Conservation (phyloP, 257 asterid species). For the Knoxia roxburghii region DNA sequence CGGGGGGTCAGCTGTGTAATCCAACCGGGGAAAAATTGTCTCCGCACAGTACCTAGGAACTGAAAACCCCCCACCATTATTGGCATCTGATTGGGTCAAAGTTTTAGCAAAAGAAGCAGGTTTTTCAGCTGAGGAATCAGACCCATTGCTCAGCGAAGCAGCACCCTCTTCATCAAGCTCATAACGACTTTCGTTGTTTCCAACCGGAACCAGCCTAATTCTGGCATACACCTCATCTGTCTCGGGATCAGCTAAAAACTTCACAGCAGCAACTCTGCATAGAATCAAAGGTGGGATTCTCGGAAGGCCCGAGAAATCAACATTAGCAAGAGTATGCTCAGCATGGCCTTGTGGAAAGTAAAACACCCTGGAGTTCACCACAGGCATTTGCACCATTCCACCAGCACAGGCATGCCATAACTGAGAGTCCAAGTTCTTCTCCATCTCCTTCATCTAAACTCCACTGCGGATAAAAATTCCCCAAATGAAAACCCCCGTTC, state of each 20-base stretch:
- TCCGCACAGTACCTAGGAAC: conserved; percentile 64
- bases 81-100: conserved; percentile 59
- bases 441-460: conserved; percentile 32
- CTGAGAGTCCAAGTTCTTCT: conserved; percentile 48
- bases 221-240: conserved; percentile 47
- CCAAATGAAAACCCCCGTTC: conserved; percentile 11
- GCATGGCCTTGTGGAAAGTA: conserved; percentile 73
- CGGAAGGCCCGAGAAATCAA: conserved; percentile 44
- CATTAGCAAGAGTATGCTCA: conserved; percentile 44
- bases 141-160: conserved; percentile 22
- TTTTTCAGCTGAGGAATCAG: conserved; percentile 28
- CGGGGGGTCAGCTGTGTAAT: conserved; percentile 51
- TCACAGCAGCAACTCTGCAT: conserved; percentile 49
- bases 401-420: conserved; percentile 81
- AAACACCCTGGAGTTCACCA: conserved; percentile 41
- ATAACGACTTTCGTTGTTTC: conserved; percentile 18
- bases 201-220: conserved; percentile 34
- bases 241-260: conserved; percentile 51
- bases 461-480: conserved; percentile 6
- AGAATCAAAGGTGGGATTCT: conserved; percentile 45
- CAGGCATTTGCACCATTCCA: conserved; percentile 58
- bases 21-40: conserved; percentile 50
- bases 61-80: conserved; percentile 61
- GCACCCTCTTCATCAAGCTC: conserved; percentile 27
- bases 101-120: conserved; percentile 53